Percentiles rank a stretch among this genome's conserved stretches.
Conservation (phyloP, 192 early-diverging fungal species). For the Dimargaris verticillata region DNA sequence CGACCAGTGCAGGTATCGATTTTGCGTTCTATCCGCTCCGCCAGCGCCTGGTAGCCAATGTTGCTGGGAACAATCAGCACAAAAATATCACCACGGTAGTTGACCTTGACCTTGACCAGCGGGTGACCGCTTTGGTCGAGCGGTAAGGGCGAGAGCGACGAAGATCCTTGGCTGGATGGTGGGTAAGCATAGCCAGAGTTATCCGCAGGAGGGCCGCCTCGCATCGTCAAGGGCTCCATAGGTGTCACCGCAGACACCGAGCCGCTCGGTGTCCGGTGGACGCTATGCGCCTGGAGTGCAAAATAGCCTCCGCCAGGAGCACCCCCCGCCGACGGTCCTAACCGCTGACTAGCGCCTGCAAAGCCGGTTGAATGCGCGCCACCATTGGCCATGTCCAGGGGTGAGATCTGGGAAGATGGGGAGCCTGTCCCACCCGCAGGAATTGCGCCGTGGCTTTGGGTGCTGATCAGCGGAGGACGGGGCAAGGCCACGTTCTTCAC, state of each 20-base stretch:
- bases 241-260: no score
- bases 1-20: slow-evolving; percentile 60
- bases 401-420: not conserved
- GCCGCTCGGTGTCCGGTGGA: not conserved
- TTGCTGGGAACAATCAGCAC: slow-evolving; percentile 69
- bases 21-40: slow-evolving; percentile 75
- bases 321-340: not conserved
- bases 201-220: no score
- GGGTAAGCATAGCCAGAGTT: not conserved
- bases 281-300: not conserved
- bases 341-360: not conserved
- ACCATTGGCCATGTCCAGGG: not conserved
- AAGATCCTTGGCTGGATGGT: not conserved
- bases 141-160: slow-evolving; percentile 5
- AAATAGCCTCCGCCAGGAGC: not conserved
- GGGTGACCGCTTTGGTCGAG: not conserved
- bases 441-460: not conserved
- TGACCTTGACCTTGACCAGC: slow-evolving; percentile 72
- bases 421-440: not conserved
- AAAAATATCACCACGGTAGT: slow-evolving; percentile 77
- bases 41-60: slow-evolving; percentile 58
- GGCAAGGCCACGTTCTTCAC: not conserved
- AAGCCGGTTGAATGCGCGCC: no score
- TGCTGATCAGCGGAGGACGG: not conserved
- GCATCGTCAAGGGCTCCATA: no score